These are phyloP conservation scores for Leishmania amazonensis DNA, from an alignment of 208 protist genomes.

Conservation along the genomic window DNA sequence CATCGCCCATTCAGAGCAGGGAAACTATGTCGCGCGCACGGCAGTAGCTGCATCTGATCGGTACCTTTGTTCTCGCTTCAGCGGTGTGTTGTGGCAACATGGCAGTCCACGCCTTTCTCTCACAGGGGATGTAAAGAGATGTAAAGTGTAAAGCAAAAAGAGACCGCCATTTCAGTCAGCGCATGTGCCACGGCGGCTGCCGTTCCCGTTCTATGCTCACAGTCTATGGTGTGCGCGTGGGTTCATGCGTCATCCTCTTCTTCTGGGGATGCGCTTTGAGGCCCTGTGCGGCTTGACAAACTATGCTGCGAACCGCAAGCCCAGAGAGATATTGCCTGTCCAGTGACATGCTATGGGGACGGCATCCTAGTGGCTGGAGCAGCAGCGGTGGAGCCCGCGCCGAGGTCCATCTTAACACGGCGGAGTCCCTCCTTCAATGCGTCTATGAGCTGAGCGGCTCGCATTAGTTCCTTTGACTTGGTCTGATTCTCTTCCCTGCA, in stretches of 20 bases:
- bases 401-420: slow-evolving; percentile 45
- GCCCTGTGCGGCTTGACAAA: neutral
- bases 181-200: neutral
- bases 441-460: slow-evolving; percentile 46
- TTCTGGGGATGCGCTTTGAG: neutral
- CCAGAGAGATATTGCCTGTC: neutral
- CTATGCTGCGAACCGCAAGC: neutral
- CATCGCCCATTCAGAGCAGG: neutral
- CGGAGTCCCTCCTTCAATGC: slow-evolving; percentile 57
- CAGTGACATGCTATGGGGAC: neutral
- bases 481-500: neutral
- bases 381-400: neutral
- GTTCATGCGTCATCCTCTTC: no score
- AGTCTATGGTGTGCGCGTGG: neutral
- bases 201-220: no score
- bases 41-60: neutral
- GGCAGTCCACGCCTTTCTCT: neutral
- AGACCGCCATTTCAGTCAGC: neutral
- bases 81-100: neutral
- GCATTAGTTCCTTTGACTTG: slow-evolving; percentile 36
- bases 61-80: neutral
- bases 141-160: no score
- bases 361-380: neutral
- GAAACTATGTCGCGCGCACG: neutral
- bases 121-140: neutral